phyloP scores from a whole-genome alignment of 2,329 filamentous ascomycete species.

The Capronia epimyces region DNA sequence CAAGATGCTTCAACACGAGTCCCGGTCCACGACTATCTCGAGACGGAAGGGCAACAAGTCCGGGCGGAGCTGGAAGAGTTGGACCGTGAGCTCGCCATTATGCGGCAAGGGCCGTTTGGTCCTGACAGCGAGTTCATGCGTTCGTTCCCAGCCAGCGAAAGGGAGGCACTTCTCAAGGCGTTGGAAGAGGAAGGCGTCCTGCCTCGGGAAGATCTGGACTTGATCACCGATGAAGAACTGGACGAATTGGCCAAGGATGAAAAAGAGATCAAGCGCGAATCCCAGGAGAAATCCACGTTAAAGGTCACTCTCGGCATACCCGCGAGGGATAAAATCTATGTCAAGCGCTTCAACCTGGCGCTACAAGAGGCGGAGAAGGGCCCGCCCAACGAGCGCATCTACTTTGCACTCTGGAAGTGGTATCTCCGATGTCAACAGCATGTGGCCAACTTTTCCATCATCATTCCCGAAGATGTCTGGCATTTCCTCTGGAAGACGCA shows the following conservation, averaged over 20 bases:
- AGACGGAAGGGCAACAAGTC: conserved; percentile 36
- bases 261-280: conserved; percentile 11
- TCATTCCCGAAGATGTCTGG: conserved; percentile 59
- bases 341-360: conserved; percentile 38
- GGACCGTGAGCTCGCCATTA: conserved; percentile 37
- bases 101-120: conserved; percentile 41
- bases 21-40: conserved; percentile 38
- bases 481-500: conserved; percentile 61
- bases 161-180: conserved; percentile 40
- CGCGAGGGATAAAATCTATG: conserved; percentile 36
- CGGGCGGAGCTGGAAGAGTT: conserved; percentile 38
- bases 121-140: conserved; percentile 43
- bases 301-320: conserved; percentile 35
- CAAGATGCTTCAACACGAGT: conserved; percentile 35
- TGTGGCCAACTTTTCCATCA: conserved; percentile 45
- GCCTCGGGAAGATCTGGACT: conserved; percentile 32
- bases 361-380: conserved; percentile 33
- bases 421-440: conserved; percentile 48
- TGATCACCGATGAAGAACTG: conserved; percentile 40
- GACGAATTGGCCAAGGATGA: conserved; percentile 33
- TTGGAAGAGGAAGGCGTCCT: conserved; percentile 37
- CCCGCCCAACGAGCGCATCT: conserved; percentile 32
- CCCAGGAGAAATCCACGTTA: conserved; percentile 14
- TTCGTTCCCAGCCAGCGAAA: conserved; percentile 39
- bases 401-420: conserved; percentile 44